Base-by-base conservation (phyloP, 1,139 yeast species). In the Candida tetrigidarum region DNA sequence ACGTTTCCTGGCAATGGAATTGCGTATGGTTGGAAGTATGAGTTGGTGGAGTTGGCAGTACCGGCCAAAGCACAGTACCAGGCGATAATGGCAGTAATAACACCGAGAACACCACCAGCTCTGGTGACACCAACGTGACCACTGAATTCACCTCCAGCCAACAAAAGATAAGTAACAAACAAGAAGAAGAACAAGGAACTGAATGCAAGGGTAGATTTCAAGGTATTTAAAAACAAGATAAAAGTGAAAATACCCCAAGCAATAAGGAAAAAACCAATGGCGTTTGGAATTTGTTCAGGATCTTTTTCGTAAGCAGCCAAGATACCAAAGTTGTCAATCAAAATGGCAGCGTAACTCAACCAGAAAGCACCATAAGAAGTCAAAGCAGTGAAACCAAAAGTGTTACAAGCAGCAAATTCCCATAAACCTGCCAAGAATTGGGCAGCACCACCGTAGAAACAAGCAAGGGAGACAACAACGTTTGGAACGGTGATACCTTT, bases 311-410 rank as follows among this genome's bases (percentile, higher is more conserved):
- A 85, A 18, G 83, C 77, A 4, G 72, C 66, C 2, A 67, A 60
- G 43, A 83, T 75, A 14, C 81, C 84, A 62, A 85, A 84, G 39
- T 74, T 71, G 42, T 81, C 77, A 44, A 79, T 66, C 46, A 80
- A 62, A 36, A 84, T 74, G 37, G 84, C 79, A 22, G 85, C 84
- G 59, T 77, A 84, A 18, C 84, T 69, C 46, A 85, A 67, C 89
- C 92, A 86, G 64, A 85, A 86, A 8, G 87, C 89, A 43, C 92
- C 92, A 59, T 83, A 86, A 45, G 86, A 80, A 42, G 83, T 69
- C 59, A 86, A 79, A 8, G 84, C 86, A 29, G 84, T 79, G 56
- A 77, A 78, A 38, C 84, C 85, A 63, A 80, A 83, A 8, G 86
- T 79, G 63, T 85, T 85, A 49, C 86, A 87, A 42, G 78, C 70